Evolutionary conservation across 73 alveolate species (phyloP), one percentile per base, ranked within the genome.

Genomic region (Stentor coeruleus): DNA sequence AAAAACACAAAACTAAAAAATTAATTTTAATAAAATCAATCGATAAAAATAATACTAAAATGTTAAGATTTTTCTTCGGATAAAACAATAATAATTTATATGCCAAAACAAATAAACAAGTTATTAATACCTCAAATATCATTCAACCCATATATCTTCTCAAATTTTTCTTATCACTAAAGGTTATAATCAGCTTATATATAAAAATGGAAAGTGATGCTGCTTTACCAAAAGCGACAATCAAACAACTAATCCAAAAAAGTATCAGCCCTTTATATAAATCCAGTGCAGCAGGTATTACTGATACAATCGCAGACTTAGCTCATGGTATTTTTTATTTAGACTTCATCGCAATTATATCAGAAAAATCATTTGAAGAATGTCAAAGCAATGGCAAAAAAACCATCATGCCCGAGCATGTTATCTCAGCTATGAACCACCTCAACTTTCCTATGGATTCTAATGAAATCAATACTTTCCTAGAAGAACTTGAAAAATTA

Each of bases 381-480:
- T 66, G 79, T 40, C 26, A 14, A 20, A 40, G 40, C 20, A 26
- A 20, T 14, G 79, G 79, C 20, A 66, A 66, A 31, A 66, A 66
- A 33, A 66, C 79, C n/a, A 66, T 66, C 37, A 31, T 66, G 1
- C 79, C 79, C 11, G 79, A 66, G 11, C n/a, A 66, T 66, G 79
- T 66, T 33, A 11, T 66, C 37, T 37, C 79, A 20, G 79, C 79
- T 20, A 20, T 66, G n/a, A 31, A 66, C 26, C 14, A 20, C n/a
- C 11, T 20, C 40, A 20, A 66, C 39, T 66, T 66, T 31, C 42
- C 36, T 66, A 66, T 66, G 49, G 37, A 66, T 33, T 11, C n/a
- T 28, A 31, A 66, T 28, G 79, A 66, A 31, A 20, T 66, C 37
- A 31, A 26, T 1, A 20, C n/a, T 14, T 20, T 20, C 11, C 11